Conservation (phyloP, 306 rosid genomes). For the Cucumis melo region DNA sequence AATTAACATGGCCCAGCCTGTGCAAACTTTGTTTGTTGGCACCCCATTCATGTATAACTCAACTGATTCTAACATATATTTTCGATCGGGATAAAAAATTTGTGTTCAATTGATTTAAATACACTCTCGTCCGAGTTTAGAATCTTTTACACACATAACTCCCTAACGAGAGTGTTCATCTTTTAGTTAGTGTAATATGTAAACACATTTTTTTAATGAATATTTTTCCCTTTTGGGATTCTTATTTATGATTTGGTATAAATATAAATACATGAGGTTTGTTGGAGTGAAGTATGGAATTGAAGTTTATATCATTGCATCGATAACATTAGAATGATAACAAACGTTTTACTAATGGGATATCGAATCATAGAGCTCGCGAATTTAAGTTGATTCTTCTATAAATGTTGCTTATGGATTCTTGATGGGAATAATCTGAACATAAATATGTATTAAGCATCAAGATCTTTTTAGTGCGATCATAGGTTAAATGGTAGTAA, state of each 20-base stretch:
- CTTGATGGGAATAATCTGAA: not conserved
- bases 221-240: not conserved
- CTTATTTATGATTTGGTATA: not conserved
- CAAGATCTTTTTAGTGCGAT: not conserved
- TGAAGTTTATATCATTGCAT: not conserved
- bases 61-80: no score
- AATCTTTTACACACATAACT: no score
- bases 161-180: not conserved
- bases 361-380: not conserved
- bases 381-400: not conserved
- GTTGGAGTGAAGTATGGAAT: not conserved
- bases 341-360: not conserved
- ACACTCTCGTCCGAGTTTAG: no score
- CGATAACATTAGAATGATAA: not conserved
- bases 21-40: no score
- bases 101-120: no score
- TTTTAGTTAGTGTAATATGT: not conserved
- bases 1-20: conserved; percentile 32
- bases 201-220: not conserved
- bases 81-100: no score
- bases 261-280: not conserved
- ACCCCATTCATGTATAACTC: no score
- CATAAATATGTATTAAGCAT: not conserved
- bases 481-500: not conserved
- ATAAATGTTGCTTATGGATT: not conserved